Evolutionary conservation across 2,329 filamentous ascomycete genomes (phyloP), one percentile per base, ranked within the genome.

Genomic region (Onygenales sp.): DNA sequence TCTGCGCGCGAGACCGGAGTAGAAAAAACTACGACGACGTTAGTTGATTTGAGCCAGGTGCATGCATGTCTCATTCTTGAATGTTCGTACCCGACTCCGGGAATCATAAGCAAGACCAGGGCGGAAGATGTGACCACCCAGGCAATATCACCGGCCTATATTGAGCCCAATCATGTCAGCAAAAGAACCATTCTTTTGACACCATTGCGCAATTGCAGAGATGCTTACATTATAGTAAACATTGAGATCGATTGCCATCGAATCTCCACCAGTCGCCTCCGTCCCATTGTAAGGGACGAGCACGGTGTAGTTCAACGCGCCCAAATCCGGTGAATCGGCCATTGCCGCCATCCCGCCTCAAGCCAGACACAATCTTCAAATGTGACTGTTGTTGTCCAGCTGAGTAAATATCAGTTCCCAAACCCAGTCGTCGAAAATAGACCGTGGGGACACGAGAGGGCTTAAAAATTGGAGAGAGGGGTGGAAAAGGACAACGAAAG

Each of bases 81-180:
- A 39, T 39, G 3, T 41, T 52, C 70, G 59, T 72, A 82, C 78
- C 81, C 90, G 65, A 95, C 89, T 54, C 90, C 90, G 39, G 90
- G 90, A 69, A 95, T 89, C 89, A 95, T 95, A 66, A 95, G 83
- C 61, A 95, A 77, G 54, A 95, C 89, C 48, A 95, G 81, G 13
- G 87, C 88, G 3, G 89, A 81, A 36, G 82, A 83, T 51, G 83
- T 82, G 63, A 90, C 76, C 66, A 95, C 81, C 85, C 88, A 95
- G 54, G 85, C 82, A 64, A 95, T 83, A 72, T 95, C 83, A 65
- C 89, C 90, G 55, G 84, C 79, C 85, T 92, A 60, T 53, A 36
- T 27, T 44, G 51, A 67, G 39, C 39, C 11, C 39, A 42, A 13
- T 14, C 11, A 6, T 6, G 5, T 42, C 36, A 42, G 36, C 10